phyloP scores from a whole-genome alignment of 495 filamentous ascomycete species.

The Zalerion maritima region DNA sequence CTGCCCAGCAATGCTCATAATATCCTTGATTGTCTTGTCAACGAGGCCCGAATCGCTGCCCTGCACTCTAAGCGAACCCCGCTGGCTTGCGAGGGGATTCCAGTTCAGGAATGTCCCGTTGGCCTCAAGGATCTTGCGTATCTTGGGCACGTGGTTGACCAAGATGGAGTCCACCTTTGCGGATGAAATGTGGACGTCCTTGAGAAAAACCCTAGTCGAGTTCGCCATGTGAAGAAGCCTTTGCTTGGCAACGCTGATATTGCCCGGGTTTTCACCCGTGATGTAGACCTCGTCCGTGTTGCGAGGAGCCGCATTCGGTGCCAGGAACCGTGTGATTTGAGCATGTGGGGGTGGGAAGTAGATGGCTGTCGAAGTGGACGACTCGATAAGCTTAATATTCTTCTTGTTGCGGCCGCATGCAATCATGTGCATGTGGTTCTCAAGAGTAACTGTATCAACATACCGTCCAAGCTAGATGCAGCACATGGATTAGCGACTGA shows the following conservation, averaged over 20 bases:
- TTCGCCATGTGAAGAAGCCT: constrained; percentile 68
- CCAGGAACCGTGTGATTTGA: constrained; percentile 73
- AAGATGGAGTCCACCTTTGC: constrained; percentile 90
- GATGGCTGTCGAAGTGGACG: constrained; percentile 83
- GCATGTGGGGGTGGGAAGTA: constrained; percentile 95
- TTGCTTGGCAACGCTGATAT: constrained; percentile 74
- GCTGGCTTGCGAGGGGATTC: constrained; percentile 67
- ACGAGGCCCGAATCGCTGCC: constrained; percentile 84
- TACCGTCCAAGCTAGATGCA: constrained; percentile 69
- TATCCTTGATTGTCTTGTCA: constrained; percentile 82
- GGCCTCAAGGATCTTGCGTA: constrained; percentile 91
- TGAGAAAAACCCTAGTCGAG: constrained; percentile 71
- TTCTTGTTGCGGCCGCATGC: constrained; percentile 84
- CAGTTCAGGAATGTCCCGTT: constrained; percentile 91
- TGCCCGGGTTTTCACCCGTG: constrained; percentile 67
- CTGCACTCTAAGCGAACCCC: constrained; percentile 70
- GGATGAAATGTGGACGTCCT: constrained; percentile 71
- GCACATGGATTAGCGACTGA: constrained; percentile 1
- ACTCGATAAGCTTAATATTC: constrained; percentile 95
- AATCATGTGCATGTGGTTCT: constrained; percentile 74
- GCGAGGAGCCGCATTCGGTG: constrained; percentile 59
- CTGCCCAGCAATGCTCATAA: constrained; percentile 93
- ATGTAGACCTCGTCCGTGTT: constrained; percentile 86
- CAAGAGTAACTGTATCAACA: constrained; percentile 68
- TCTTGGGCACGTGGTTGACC: constrained; percentile 82